Evolutionary conservation across 2,329 filamentous ascomycete genomes (phyloP).

Genomic region (Venturia oleaginea): DNA sequence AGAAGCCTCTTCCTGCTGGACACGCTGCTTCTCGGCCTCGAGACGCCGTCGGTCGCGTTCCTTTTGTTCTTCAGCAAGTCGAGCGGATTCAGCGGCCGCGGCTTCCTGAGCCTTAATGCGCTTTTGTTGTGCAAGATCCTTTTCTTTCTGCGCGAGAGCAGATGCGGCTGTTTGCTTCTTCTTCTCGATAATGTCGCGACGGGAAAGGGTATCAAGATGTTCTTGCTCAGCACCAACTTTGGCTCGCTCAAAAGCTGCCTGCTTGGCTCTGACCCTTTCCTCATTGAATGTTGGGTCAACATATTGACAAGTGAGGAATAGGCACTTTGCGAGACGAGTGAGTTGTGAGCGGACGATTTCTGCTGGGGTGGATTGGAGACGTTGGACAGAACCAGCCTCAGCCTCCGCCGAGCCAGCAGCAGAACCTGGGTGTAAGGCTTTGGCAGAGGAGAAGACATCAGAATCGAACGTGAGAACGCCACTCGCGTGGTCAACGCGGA

Average conservation of each 20-base stretch:
- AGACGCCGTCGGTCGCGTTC: slow-evolving; percentile 81
- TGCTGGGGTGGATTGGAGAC: slow-evolving; percentile 92
- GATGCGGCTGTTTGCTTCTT: slow-evolving; percentile 94
- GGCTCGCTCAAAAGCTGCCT: slow-evolving; percentile 71
- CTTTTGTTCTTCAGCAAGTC: slow-evolving; percentile 83
- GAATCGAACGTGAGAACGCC: slow-evolving; percentile 95
- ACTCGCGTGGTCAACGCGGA: slow-evolving; percentile 91
- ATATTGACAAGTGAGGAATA: slow-evolving; percentile 92
- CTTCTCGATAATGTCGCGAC: slow-evolving; percentile 88
- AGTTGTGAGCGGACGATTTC: slow-evolving; percentile 96
- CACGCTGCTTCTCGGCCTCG: slow-evolving; percentile 78
- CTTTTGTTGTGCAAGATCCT: slow-evolving; percentile 85
- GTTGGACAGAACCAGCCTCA: slow-evolving; percentile 78
- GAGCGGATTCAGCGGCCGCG: slow-evolving; percentile 80
- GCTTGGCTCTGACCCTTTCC: slow-evolving; percentile 66
- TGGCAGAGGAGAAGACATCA: slow-evolving; percentile 95
- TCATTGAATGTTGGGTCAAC: slow-evolving; percentile 86
- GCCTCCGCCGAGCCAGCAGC: slow-evolving; percentile 78
- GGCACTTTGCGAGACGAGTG: slow-evolving; percentile 78
- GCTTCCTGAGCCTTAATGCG: slow-evolving; percentile 77
- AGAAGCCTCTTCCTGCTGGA: slow-evolving; percentile 53
- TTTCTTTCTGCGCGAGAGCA: slow-evolving; percentile 77
- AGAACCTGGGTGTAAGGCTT: slow-evolving; percentile 79
- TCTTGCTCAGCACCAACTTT: slow-evolving; percentile 86
- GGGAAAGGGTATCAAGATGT: slow-evolving; percentile 72